Conservation (phyloP, 192 early-diverging fungal genomes). For the Linnemannia exigua region DNA sequence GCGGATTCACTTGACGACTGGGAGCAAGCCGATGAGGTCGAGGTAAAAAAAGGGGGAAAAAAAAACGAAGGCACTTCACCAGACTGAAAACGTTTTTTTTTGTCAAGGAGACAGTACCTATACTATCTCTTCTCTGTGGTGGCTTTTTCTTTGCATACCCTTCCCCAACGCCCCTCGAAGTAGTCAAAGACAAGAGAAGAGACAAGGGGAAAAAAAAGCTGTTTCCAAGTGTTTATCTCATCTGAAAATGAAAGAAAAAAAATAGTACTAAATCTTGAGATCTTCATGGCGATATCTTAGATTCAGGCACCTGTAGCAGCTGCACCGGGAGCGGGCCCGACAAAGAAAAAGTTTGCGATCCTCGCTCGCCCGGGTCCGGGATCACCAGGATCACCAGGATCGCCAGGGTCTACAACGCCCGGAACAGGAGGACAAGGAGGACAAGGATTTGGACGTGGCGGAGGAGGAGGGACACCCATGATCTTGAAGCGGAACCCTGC, state of each 20-base stretch:
- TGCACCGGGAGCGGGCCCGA: not conserved
- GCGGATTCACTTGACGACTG: conserved; percentile 47
- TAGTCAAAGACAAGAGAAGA: not conserved
- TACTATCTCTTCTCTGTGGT: no score
- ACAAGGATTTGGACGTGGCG: not conserved
- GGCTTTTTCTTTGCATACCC: no score
- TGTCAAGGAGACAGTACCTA: no score
- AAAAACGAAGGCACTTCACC: no score
- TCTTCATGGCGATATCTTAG: not conserved
- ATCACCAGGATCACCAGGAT: not conserved
- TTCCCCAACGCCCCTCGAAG: no score
- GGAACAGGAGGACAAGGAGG: not conserved
- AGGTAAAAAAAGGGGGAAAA: conserved; percentile 9
- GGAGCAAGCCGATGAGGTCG: conserved; percentile 37
- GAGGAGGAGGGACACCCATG: not conserved
- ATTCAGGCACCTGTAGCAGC: conserved; percentile 8
- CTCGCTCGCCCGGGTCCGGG: not conserved
- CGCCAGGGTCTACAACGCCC: not conserved
- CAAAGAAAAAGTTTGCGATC: not conserved
- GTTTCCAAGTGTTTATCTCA: no score
- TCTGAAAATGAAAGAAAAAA: no score
- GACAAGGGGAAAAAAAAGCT: not conserved
- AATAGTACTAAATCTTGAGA: no score
- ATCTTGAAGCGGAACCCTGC: conserved; percentile 11
- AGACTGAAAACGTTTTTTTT: no score